Evolutionary conservation across 164 flowering plant genomes (phyloP).

Genomic region (Brasenia schreberi): DNA sequence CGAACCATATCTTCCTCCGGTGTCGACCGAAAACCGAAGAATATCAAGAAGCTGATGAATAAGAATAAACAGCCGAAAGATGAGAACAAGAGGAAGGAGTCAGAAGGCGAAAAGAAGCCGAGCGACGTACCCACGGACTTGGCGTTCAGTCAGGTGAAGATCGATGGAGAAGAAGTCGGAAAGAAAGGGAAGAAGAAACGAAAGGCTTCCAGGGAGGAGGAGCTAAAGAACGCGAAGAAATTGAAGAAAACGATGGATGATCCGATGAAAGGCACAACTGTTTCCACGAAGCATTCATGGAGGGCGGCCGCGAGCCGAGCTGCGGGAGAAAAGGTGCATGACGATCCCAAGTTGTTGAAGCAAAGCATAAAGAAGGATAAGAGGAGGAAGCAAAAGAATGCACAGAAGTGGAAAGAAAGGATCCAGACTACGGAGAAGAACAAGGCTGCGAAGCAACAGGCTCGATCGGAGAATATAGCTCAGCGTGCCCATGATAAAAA

Average conservation of each 20-base stretch:
- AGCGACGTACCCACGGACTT: slow-evolving; percentile 38
- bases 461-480: slow-evolving; percentile 44
- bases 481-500: slow-evolving; percentile 57
- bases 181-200: slow-evolving; percentile 34
- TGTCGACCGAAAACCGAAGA: slow-evolving; percentile 1
- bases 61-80: slow-evolving; percentile 11
- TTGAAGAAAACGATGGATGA: slow-evolving; percentile 63
- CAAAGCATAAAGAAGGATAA: slow-evolving; percentile 59
- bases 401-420: slow-evolving; percentile 78
- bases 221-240: slow-evolving; percentile 47
- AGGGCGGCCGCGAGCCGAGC: slow-evolving; percentile 65
- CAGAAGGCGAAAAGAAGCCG: slow-evolving; percentile 13
- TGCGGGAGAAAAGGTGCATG: slow-evolving; percentile 73
- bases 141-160: slow-evolving; percentile 49
- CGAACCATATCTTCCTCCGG: neutral
- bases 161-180: slow-evolving; percentile 32
- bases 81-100: neutral
- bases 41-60: slow-evolving; percentile 1
- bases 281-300: slow-evolving; percentile 58
- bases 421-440: slow-evolving; percentile 32
- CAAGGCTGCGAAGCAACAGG: slow-evolving; percentile 55
- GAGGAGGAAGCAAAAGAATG: slow-evolving; percentile 63
- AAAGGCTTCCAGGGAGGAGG: slow-evolving; percentile 53
- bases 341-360: slow-evolving; percentile 54
- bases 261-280: slow-evolving; percentile 39